Evolutionary conservation across 2,329 filamentous ascomycete species (phyloP).

Genomic region (Atkinsonella texensis): DNA sequence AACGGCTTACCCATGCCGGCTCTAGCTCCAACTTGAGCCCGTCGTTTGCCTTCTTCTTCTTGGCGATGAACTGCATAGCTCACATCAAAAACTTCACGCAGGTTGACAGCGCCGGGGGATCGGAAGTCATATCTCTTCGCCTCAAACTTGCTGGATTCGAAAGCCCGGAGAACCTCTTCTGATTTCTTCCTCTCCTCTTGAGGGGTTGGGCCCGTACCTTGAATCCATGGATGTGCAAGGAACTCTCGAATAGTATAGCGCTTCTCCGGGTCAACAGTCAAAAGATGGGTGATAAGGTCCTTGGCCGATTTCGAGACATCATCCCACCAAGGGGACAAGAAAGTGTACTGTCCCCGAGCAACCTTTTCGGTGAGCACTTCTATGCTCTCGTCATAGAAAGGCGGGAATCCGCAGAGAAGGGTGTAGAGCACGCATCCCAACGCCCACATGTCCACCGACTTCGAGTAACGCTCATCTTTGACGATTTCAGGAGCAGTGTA

Average conservation of each 20-base stretch:
- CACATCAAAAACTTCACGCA: constrained; percentile 95
- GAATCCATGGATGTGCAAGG: constrained; percentile 88
- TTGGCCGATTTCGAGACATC: constrained; percentile 93
- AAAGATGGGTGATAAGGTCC: constrained; percentile 82
- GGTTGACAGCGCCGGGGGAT: constrained; percentile 85
- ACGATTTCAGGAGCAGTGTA: constrained; percentile 98
- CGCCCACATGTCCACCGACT: constrained; percentile 99
- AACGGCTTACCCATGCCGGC: constrained; percentile 45
- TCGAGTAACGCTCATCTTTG: constrained; percentile 97
- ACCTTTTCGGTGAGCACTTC: constrained; percentile 96
- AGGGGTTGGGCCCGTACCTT: constrained; percentile 46
- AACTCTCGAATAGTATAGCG: constrained; percentile 90
- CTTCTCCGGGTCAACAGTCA: constrained; percentile 92
- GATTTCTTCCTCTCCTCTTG: constrained; percentile 47
- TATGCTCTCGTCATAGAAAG: constrained; percentile 97
- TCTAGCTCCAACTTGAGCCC: constrained; percentile 70
- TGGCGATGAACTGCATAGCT: constrained; percentile 95
- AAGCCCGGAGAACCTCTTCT: constrained; percentile 33
- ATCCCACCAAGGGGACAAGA: constrained; percentile 98
- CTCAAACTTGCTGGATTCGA: constrained; percentile 41
- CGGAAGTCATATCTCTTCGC: constrained; percentile 80
- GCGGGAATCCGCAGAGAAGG: constrained; percentile 90
- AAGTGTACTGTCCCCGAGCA: constrained; percentile 90
- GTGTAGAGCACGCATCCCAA: constrained; percentile 95
- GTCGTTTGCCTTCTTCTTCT: constrained; percentile 87